Evolutionary conservation across 23 red algal genomes (phyloP).

Genomic region (Gracilaria gracilis): DNA sequence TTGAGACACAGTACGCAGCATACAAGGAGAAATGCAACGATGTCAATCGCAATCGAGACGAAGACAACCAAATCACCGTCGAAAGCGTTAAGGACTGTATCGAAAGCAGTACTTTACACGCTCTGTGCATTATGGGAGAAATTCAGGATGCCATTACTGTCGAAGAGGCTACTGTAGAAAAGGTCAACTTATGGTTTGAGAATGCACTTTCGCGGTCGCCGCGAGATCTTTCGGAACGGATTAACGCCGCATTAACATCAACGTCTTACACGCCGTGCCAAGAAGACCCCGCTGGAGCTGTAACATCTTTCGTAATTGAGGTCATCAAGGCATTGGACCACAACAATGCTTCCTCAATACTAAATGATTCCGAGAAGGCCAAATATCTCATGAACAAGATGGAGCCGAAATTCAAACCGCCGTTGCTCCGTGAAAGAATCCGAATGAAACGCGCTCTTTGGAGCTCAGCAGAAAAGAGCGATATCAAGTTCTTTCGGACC

Average conservation of each 20-base stretch:
- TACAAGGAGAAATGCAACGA: background rate
- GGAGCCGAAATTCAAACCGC: no score
- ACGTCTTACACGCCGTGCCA: background rate
- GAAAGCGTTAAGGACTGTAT: constrained; percentile 48
- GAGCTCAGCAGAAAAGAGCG: no score
- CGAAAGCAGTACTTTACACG: constrained; percentile 5
- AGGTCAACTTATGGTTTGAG: constrained; percentile 22
- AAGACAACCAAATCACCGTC: background rate
- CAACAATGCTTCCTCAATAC: constrained; percentile 3
- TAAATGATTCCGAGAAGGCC: background rate
- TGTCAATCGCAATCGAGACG: constrained; percentile 3
- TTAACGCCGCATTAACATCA: background rate
- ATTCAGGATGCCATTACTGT: constrained; percentile 5
- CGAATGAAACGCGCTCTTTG: no score
- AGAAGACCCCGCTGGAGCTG: constrained; percentile 26
- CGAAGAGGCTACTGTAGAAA: constrained; percentile 34
- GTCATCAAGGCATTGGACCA: constrained; percentile 12
- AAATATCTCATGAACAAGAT: no score
- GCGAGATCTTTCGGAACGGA: constrained; percentile 3
- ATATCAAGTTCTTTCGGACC: no score
- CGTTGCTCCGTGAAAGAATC: no score
- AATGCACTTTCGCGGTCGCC: background rate
- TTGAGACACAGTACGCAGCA: constrained; percentile 30
- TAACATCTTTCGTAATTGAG: constrained; percentile 13
- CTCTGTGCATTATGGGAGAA: constrained; percentile 45